Evolutionary conservation across 768 basidiomycete genomes (phyloP).

Genomic region (Naganishia vaughanmartiniae): DNA sequence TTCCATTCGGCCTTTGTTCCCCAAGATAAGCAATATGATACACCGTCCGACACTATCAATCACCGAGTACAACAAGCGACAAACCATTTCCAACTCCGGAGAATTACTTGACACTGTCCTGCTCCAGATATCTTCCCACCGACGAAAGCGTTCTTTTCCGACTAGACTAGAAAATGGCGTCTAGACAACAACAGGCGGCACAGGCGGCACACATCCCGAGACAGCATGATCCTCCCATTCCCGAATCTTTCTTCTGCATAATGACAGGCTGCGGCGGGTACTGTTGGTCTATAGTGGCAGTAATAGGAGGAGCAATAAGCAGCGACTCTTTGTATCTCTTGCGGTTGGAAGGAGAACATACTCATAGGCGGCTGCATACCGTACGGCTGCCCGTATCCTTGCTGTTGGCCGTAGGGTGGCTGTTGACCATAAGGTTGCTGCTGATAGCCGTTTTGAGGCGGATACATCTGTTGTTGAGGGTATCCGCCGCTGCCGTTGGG

Average conservation of each 20-base stretch:
- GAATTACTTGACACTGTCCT: background rate
- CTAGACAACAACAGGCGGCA: constrained; percentile 16
- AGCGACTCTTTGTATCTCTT: background rate
- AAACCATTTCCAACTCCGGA: background rate
- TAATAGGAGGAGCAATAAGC: background rate
- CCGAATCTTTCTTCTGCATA: constrained; percentile 10
- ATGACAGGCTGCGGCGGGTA: constrained; percentile 19
- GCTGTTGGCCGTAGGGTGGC: constrained; percentile 10
- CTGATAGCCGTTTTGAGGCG: constrained; percentile 1
- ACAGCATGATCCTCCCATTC: constrained; percentile 1
- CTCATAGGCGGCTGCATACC: constrained; percentile 23
- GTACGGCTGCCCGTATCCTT: constrained; percentile 8
- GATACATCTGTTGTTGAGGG: constrained; percentile 15
- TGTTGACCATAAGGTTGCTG: constrained; percentile 15
- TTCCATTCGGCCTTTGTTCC: background rate
- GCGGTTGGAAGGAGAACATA: background rate
- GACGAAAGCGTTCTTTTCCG: background rate
- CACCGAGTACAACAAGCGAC: background rate
- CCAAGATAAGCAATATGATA: background rate
- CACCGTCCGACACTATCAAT: background rate
- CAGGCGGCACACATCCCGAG: constrained; percentile 17
- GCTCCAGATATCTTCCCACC: background rate
- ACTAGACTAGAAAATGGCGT: constrained; percentile 9
- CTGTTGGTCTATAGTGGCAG: background rate
- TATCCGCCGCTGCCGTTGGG: background rate